Base-by-base conservation (phyloP, 2,329 filamentous ascomycete species). In the Pseudogymnoascus sp. region DNA sequence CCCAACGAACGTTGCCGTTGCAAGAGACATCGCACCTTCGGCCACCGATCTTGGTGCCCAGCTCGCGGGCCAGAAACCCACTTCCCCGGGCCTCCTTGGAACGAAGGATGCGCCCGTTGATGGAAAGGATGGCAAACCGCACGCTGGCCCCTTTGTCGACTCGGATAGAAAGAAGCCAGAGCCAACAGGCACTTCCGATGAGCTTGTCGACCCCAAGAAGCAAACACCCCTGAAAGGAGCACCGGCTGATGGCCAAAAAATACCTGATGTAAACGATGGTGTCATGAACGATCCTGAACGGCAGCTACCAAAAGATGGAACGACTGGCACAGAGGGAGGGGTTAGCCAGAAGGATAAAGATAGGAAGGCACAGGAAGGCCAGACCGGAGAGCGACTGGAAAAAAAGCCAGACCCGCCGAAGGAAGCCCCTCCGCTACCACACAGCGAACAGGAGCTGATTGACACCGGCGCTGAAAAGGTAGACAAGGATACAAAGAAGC, bases 251-350 rank as follows among this genome's bases (percentile, higher is more conserved):
- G 84, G 84, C 66, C 81, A 81, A 70, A 83, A 80, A 73, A 84
- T 87, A 20, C 84, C 84, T 28, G 78, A 85, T 65, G 78, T 77
- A 63, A 86, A 87, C 67, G 85, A 96, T 71, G 91, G 92, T 39
- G 91, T 97, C 62, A 97, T 97, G 93, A 89, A 96, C 70, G 92
- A 97, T 73, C 89, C 88, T 65, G 83, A 89, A 71, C 81, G 91
- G 66, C 76, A 82, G 37, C 81, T 84, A 39, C 90, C 92, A 4
- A 92, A 92, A 71, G 83, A 92, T 72, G 93, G 92, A 54, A 95
- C 90, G 2, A 90, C 88, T 3, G 93, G 93, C 38, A 96, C 90
- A 1, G 89, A 92, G 70, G 92, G 92, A 11, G 92, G 93, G 59
- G 90, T 97, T 41, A 91, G 88, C 25, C 89, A 92, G 72, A 96